Base-by-base conservation (phyloP, 164 flowering plant species). In the Cinnamomum chago region DNA sequence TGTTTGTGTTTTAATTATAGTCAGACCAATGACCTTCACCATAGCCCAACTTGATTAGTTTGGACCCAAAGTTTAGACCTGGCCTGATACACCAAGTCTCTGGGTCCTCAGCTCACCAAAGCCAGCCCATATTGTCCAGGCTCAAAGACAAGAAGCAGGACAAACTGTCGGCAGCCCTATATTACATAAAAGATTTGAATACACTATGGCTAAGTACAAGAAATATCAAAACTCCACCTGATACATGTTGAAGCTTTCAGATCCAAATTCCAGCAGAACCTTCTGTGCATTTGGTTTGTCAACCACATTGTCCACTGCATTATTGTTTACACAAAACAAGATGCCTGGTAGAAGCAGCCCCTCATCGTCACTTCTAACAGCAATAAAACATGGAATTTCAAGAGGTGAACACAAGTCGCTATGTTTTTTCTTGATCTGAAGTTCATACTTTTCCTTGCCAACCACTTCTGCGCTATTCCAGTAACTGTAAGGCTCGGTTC, bases 181-280 rank as follows among this genome's bases (percentile, higher is more conserved):
- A 27, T 55, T 66, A 35, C 20, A 22, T 71, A 7, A 52, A 5
- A 50, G 10, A 20, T 51, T 66, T 67, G 2, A 27, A 25, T 17
- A 66, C 60, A 55, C 20, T 55, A 66, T 7, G 73, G 20, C 58
- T 68, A 71, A 70, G 78, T 6, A 62, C 25, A 27, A 77, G 60
- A 74, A 3, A 33, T 71, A 17, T 33, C 15, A 50, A 40, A 64
- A 23, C 17, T 79, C 72, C 13, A 93, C 98, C 93, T 90, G 81
- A 84, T 82, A 91, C 73, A 75, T 80, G 65, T 28, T 79, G 77
- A 81, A 77, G 72, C 76, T 78, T 58, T 88, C 91, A 76, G 85
- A 67, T n/a, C 70, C 69, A 70, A 95, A 88, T 79, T 95, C 94
- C 83, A 95, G 79, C 79, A 90, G 70, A 50, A 89, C 75, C 81